Base-by-base conservation (phyloP, 2,329 filamentous ascomycete species). In the Trichoderma brevicompactum region DNA sequence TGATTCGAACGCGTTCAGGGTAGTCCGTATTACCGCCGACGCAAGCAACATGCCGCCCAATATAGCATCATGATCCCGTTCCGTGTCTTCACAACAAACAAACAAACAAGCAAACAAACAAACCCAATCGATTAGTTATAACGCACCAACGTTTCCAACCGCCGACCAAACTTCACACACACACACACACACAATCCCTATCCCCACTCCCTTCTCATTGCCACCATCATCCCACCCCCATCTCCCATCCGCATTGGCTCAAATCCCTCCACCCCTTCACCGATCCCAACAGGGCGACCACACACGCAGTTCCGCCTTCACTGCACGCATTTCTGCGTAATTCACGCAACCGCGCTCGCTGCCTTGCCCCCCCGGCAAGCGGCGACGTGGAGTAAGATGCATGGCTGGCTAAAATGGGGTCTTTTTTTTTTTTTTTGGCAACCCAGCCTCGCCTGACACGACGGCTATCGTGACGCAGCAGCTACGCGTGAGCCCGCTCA, bases 361-460 rank as follows among this genome's bases (percentile, higher is more conserved):
- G 43, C 50, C 36, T 44, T 32, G 23, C 23, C 32, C 28, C 23
- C 32, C 28, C 48, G 38, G 28, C 40, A 46, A 5, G 9, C 9
- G 23, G 41, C 50, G 32, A 64, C 50, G 61, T 64, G 61, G 52
- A 64, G 61, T 17, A 56, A 64, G 34, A 64, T 64, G 61, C 61
- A 43, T 64, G 61, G 52, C 32, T 56, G 43, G 43, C 41, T 49
- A 41, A 64, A 46, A 48, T 48, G 32, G 32, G 34, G 23, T 28
- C 23, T 28, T 12, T 40, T 46, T 36, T 44, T 2, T 28, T 5
- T 28, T 12, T 40, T 46, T 36, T 44, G 23, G 12, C 2, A 41
- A n/a, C 23, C 3, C 13, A 28, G 17, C 60, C 49, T 63, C 40
- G 41, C 32, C 34, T 41, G 28, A 62, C 49, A n/a, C 49, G 17